These are phyloP conservation scores for Nemophila menziesii DNA, from an alignment of 257 asterid species.

Conservation along the genomic window DNA sequence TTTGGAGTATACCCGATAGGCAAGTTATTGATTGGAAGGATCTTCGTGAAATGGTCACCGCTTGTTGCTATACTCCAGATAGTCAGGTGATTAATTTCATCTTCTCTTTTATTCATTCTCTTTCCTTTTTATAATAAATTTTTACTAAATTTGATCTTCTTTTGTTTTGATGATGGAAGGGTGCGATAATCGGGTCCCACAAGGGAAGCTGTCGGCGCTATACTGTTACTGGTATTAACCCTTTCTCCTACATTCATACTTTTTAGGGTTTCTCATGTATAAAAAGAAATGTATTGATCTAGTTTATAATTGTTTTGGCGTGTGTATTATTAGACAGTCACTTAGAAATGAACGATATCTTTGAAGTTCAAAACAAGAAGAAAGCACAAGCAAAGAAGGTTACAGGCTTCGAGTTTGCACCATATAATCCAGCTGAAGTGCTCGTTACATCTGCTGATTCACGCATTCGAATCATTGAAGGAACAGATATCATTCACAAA, in stretches of 20 bases:
- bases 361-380: constrained; percentile 29
- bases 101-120: neutral
- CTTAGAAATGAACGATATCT: constrained; percentile 23
- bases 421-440: constrained; percentile 16
- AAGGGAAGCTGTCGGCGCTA: constrained; percentile 34
- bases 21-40: constrained; percentile 69
- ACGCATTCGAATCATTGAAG: constrained; percentile 17
- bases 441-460: constrained; percentile 22
- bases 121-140: too few species aligned
- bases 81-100: constrained; percentile 34
- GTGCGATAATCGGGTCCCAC: constrained; percentile 40
- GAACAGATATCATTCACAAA: constrained; percentile 10
- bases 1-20: constrained; percentile 53
- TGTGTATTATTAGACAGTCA: constrained; percentile 20
- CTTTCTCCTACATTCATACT: neutral
- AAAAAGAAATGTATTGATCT: neutral
- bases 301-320: neutral
- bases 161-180: constrained; percentile 21
- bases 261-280: neutral
- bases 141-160: neutral
- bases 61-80: constrained; percentile 64
- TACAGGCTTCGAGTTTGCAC: constrained; percentile 43
- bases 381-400: constrained; percentile 48
- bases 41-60: constrained; percentile 58
- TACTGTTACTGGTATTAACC: constrained; percentile 22